A percentile compares a stretch with the other conserved stretches of the same genome.
phyloP scores from a whole-genome alignment of 257 asterid species.

The Verbascum thapsus region DNA sequence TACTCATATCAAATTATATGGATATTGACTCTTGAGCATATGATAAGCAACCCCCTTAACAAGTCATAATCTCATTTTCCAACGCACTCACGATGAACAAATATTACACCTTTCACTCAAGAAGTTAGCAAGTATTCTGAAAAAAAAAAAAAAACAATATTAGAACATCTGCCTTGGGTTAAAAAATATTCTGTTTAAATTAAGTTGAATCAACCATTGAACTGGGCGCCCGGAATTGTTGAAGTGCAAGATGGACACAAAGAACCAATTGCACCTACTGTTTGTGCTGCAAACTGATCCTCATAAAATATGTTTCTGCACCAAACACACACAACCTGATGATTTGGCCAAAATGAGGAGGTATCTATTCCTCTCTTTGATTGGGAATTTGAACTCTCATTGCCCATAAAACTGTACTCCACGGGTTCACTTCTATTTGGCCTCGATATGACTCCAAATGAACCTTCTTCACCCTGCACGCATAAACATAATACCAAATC shows the following conservation, averaged over 20 bases:
- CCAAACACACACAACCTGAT: constrained; percentile 61
- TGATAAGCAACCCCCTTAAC: too few relatives aligned
- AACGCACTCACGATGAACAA: too few relatives aligned
- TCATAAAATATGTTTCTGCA: constrained; percentile 64
- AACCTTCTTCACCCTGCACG: constrained; percentile 52
- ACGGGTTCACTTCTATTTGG: constrained; percentile 56
- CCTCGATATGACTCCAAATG: constrained; percentile 44
- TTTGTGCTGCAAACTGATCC: constrained; percentile 46
- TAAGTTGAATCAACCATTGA: too few relatives aligned
- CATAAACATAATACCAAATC: constrained; percentile 15
- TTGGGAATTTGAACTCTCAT: constrained; percentile 54
- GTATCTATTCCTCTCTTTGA: constrained; percentile 50
- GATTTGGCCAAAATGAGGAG: constrained; percentile 62
- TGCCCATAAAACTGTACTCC: constrained; percentile 74
- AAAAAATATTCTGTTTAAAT: too few relatives aligned
- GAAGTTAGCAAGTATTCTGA: too few relatives aligned
- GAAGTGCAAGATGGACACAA: constrained; percentile 62
- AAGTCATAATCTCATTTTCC: too few relatives aligned
- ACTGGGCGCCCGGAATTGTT: constrained; percentile 35
- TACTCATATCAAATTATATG: too few relatives aligned
- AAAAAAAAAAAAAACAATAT: too few relatives aligned
- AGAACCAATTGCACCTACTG: constrained; percentile 58
- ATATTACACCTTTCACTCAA: too few relatives aligned
- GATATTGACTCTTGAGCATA: too few relatives aligned
- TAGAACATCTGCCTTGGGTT: too few relatives aligned